These are phyloP conservation scores for Epichloe amarillans DNA, from an alignment of 2,329 filamentous ascomycete species.

Conservation along the genomic window DNA sequence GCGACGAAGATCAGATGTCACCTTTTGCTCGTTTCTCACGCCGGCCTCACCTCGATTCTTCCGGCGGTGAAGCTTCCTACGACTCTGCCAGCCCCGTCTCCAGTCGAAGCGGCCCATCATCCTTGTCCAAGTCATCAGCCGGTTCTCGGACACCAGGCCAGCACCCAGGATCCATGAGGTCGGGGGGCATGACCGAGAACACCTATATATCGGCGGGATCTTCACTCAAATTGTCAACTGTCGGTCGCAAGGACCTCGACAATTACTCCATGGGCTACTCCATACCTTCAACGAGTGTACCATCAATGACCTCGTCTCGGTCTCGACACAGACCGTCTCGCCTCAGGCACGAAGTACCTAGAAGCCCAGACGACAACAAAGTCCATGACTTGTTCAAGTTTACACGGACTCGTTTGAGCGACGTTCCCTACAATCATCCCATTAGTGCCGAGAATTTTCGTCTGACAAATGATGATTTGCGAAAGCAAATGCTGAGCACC, in stretches of 20 bases:
- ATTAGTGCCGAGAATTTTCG: conserved; percentile 42
- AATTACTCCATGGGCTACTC: conserved; percentile 38
- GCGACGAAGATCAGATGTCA: conserved; percentile 65
- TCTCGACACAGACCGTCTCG: conserved; percentile 46
- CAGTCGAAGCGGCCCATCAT: conserved; percentile 48
- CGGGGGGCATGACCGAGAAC: conserved; percentile 44
- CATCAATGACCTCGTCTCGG: conserved; percentile 35
- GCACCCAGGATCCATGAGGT: conserved; percentile 37
- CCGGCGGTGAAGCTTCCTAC: conserved; percentile 44
- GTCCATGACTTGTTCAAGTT: conserved; percentile 76
- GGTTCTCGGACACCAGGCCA: conserved; percentile 38
- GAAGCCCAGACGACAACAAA: conserved; percentile 60
- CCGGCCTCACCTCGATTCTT: conserved; percentile 46
- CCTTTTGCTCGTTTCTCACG: conserved; percentile 62
- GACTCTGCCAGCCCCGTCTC: conserved; percentile 56
- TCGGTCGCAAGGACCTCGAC: conserved; percentile 28
- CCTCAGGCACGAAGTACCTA: conserved; percentile 65
- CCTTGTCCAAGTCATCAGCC: conserved; percentile 38
- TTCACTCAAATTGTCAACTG: conserved; percentile 28
- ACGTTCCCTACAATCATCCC: conserved; percentile 68
- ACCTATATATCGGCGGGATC: conserved; percentile 55
- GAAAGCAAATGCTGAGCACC: conserved; percentile 79
- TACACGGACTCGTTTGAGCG: conserved; percentile 64
- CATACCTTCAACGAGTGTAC: conserved; percentile 20
- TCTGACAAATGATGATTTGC: conserved; percentile 65